These are phyloP conservation scores for Dictyostelium capitatum DNA, from an alignment of 78 protist species.

Conservation along the genomic window DNA sequence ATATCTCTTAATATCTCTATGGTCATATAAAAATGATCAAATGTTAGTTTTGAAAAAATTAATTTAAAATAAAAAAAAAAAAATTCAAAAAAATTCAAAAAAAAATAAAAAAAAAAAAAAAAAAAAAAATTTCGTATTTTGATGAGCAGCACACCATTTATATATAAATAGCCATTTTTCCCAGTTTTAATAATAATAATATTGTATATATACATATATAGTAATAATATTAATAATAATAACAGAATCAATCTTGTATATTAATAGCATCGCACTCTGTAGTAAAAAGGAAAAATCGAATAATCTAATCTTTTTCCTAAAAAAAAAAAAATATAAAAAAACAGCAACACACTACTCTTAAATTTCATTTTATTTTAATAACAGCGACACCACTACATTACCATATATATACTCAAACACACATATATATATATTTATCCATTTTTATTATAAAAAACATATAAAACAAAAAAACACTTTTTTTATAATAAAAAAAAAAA, in stretches of 20 bases:
- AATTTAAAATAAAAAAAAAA: background rate
- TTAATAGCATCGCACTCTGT: too few relatives aligned
- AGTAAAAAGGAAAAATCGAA: background rate
- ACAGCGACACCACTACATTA: background rate
- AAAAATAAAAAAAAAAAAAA: background rate
- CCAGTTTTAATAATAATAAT: background rate
- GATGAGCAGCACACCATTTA: background rate
- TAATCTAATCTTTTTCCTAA: conserved; percentile 4
- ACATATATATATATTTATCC: background rate
- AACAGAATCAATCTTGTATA: too few relatives aligned
- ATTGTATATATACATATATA: too few relatives aligned
- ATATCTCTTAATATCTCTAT: too few relatives aligned
- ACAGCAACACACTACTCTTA: background rate
- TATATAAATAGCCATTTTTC: conserved; percentile 11
- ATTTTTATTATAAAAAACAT: too few relatives aligned
- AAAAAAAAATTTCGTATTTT: background rate
- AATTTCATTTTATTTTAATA: too few relatives aligned
- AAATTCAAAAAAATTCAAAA: background rate
- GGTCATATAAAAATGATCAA: too few relatives aligned
- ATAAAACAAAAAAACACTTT: background rate
- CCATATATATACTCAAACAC: background rate
- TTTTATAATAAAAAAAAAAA: background rate
- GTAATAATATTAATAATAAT: too few relatives aligned
- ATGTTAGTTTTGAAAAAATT: too few relatives aligned
- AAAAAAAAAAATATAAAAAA: background rate